Percentiles rank a stretch among this genome's conserved stretches.
Conservation (phyloP, 192 early-diverging fungal species). For the Rhizophagus prolifer region DNA sequence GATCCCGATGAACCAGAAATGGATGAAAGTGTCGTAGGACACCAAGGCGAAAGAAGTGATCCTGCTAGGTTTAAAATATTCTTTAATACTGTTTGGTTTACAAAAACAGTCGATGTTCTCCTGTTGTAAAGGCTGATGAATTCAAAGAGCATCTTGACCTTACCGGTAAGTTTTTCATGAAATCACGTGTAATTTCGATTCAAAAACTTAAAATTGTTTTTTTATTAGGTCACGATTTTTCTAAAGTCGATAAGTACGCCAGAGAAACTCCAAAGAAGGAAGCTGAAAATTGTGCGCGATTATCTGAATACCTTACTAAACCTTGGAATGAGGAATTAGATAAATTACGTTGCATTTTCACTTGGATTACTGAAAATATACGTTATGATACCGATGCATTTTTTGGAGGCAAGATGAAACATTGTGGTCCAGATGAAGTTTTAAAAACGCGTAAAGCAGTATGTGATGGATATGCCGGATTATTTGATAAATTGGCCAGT, state of each 20-base stretch:
- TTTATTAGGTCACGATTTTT: constrained; percentile 32
- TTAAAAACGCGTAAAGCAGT: constrained; percentile 45
- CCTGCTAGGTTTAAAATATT: not conserved
- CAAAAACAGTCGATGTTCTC: not conserved
- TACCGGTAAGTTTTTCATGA: not conserved
- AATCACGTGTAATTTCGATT: not conserved
- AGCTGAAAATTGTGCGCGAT: constrained; percentile 13
- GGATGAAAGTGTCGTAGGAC: not conserved
- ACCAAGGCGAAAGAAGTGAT: not conserved
- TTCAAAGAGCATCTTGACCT: constrained; percentile 13
- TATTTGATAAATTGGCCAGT: constrained; percentile 52
- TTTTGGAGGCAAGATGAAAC: constrained; percentile 22
- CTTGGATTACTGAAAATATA: constrained; percentile 56
- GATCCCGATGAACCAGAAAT: not conserved
- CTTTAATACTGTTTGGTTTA: not conserved
- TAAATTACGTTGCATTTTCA: constrained; percentile 52
- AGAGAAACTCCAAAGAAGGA: constrained; percentile 34
- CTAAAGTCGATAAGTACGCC: constrained; percentile 42
- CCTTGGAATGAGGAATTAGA: constrained; percentile 41
- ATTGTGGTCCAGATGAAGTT: constrained; percentile 36
- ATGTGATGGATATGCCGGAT: constrained; percentile 57
- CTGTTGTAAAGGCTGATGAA: not conserved
- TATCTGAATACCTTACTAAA: constrained; percentile 47
- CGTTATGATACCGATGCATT: constrained; percentile 49
- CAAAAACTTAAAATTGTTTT: not conserved